Percentiles rank a stretch among this genome's conserved stretches.
These are phyloP conservation scores for Theobroma grandiflorum DNA, from an alignment of 441 rosid species.

Conservation along the genomic window DNA sequence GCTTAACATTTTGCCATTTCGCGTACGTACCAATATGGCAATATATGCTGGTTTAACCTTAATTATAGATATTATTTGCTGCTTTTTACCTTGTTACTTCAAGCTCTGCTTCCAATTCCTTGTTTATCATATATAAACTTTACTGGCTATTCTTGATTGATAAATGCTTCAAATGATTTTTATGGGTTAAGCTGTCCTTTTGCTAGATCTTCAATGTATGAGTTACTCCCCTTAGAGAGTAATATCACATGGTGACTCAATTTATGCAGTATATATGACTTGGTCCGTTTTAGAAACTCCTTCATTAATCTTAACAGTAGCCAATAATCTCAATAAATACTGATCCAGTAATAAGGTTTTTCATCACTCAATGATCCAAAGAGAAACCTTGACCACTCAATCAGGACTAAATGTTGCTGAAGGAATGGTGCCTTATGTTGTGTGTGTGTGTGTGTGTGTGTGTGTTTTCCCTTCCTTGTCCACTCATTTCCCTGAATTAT, in stretches of 20 bases:
- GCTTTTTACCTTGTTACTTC: not conserved
- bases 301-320: not conserved
- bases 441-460: too few relatives aligned
- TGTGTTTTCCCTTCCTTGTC: not conserved
- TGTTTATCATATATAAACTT: conserved; percentile 18
- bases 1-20: conserved; percentile 89
- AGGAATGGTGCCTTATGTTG: not conserved
- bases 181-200: not conserved
- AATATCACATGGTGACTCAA: not conserved
- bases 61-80: not conserved
- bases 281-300: not conserved
- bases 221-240: not conserved
- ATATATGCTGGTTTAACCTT: conserved; percentile 4
- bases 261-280: not conserved
- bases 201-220: not conserved
- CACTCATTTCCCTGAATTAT: conserved; percentile 16
- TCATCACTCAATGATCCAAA: not conserved
- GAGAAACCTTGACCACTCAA: conserved; percentile 10
- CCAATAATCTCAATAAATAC: conserved; percentile 3
- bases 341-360: not conserved
- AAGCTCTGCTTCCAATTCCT: not conserved
- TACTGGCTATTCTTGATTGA: not conserved
- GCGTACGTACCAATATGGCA: conserved; percentile 49
- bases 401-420: conserved; percentile 2
- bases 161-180: not conserved